Evolutionary conservation across 2,329 filamentous ascomycete species (phyloP).

Genomic region (Raffaelea ambrosiae): DNA sequence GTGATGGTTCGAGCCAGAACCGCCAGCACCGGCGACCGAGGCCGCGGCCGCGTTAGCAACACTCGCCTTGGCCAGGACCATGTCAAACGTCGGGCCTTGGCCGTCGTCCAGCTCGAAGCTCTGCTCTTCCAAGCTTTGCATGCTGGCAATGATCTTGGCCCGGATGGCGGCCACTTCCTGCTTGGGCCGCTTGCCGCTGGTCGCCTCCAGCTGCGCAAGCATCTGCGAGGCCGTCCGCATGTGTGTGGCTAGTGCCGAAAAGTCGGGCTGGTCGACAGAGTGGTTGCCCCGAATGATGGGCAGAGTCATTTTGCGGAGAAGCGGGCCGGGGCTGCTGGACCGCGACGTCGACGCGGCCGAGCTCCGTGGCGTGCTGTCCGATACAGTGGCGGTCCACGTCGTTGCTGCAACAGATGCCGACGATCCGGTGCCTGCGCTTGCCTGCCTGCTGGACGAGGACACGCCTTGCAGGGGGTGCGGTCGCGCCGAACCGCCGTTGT

Average conservation of each 20-base stretch:
- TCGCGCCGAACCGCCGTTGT: constrained; percentile 5
- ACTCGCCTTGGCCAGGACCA: constrained; percentile 67
- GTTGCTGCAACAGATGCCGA: constrained; percentile 52
- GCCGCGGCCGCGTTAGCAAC: constrained; percentile 32
- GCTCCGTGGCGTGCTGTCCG: constrained; percentile 57
- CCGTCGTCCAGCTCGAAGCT: constrained; percentile 68
- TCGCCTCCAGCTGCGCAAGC: constrained; percentile 74
- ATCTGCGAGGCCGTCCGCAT: constrained; percentile 85
- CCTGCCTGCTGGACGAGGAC: constrained; percentile 6
- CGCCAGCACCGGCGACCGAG: constrained; percentile 22
- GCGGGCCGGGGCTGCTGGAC: constrained; percentile 53
- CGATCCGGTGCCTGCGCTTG: constrained; percentile 3
- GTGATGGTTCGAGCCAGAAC: background rate
- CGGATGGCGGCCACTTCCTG: constrained; percentile 77
- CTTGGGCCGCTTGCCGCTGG: constrained; percentile 69
- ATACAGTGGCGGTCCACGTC: constrained; percentile 43
- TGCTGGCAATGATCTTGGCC: constrained; percentile 80
- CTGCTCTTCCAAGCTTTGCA: constrained; percentile 81
- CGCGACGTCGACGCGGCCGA: constrained; percentile 61
- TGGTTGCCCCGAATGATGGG: constrained; percentile 36
- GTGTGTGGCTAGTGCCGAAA: constrained; percentile 74
- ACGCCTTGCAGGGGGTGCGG: constrained; percentile 1
- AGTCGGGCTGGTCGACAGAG: constrained; percentile 63
- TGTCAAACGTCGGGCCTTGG: constrained; percentile 67
- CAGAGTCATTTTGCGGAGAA: constrained; percentile 51